phyloP scores from a whole-genome alignment of 2,329 filamentous ascomycete genomes.

The Fusarium napiforme region DNA sequence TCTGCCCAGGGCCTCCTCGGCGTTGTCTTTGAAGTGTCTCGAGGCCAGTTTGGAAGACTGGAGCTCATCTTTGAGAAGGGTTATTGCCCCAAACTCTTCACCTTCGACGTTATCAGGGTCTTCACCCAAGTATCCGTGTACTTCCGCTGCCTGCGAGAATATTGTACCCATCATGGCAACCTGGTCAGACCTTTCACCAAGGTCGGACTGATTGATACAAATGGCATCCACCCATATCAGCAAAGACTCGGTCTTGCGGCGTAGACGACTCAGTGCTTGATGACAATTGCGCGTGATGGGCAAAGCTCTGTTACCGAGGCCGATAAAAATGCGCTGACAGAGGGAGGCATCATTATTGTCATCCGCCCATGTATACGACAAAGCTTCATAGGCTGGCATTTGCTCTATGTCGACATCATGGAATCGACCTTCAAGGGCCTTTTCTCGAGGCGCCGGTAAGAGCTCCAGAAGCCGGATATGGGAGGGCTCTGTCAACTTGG shows the following conservation, averaged over 20 bases:
- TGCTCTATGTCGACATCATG: slow-evolving; percentile 3
- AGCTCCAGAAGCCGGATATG: slow-evolving; percentile 23
- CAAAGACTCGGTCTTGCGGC: neutral
- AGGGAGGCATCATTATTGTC: slow-evolving; percentile 5
- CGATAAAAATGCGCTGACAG: slow-evolving; percentile 27
- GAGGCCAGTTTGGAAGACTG: neutral
- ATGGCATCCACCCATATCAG: slow-evolving; percentile 27
- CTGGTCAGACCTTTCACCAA: slow-evolving; percentile 22
- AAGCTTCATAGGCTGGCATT: slow-evolving; percentile 7
- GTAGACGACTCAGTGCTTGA: slow-evolving; percentile 11
- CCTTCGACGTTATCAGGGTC: neutral
- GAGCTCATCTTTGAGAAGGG: neutral
- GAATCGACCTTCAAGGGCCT: slow-evolving; percentile 16
- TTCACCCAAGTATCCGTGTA: slow-evolving; percentile 24
- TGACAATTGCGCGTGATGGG: slow-evolving; percentile 26
- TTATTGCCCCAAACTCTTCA: neutral
- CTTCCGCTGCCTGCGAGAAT: slow-evolving; percentile 14
- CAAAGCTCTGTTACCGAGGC: slow-evolving; percentile 8
- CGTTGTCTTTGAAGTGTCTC: neutral
- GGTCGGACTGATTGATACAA: slow-evolving; percentile 23
- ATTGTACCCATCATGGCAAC: slow-evolving; percentile 20
- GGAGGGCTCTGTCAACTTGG: neutral
- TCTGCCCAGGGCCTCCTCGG: neutral
- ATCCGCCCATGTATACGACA: slow-evolving; percentile 32
- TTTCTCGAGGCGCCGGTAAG: neutral